Conservation (phyloP, 2,329 filamentous ascomycete species). For the Colletotrichum simmondsii region DNA sequence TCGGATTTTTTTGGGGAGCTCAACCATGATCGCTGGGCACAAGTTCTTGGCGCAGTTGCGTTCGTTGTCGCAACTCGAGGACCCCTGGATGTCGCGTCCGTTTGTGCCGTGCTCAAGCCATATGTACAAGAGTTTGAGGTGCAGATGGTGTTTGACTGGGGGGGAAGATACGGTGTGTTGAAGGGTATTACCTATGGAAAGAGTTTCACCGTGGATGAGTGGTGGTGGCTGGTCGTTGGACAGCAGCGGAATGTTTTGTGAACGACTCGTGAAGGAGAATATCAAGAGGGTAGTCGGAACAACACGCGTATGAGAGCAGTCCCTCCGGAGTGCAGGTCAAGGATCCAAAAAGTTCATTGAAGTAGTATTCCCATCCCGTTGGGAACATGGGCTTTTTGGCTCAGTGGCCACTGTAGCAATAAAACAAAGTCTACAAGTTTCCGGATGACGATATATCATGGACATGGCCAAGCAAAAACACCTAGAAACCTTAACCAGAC, state of each 20-base stretch:
- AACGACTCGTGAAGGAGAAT: not conserved
- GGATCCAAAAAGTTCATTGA: not conserved
- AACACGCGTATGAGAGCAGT: not conserved
- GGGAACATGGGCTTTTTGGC: not conserved
- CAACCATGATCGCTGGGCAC: constrained; percentile 71
- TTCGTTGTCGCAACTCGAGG: constrained; percentile 73
- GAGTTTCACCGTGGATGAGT: constrained; percentile 64
- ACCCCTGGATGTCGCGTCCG: constrained; percentile 61
- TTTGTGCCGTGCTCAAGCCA: constrained; percentile 66
- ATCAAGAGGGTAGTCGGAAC: not conserved
- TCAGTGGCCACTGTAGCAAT: not conserved
- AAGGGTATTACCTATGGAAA: constrained; percentile 50
- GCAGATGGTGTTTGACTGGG: constrained; percentile 69
- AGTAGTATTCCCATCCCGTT: not conserved
- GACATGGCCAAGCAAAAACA: not conserved
- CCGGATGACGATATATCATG: not conserved
- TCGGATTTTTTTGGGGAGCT: constrained; percentile 73
- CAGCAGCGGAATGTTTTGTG: constrained; percentile 37
- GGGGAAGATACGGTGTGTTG: constrained; percentile 62
- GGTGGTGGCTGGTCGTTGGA: constrained; percentile 75
- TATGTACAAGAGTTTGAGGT: constrained; percentile 73
- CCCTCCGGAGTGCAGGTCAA: not conserved
- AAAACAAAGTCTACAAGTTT: not conserved
- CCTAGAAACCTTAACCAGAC: not conserved
- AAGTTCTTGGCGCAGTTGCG: constrained; percentile 70